Conservation (phyloP, 78 protist species). For the Dictyostelium purpureum region DNA sequence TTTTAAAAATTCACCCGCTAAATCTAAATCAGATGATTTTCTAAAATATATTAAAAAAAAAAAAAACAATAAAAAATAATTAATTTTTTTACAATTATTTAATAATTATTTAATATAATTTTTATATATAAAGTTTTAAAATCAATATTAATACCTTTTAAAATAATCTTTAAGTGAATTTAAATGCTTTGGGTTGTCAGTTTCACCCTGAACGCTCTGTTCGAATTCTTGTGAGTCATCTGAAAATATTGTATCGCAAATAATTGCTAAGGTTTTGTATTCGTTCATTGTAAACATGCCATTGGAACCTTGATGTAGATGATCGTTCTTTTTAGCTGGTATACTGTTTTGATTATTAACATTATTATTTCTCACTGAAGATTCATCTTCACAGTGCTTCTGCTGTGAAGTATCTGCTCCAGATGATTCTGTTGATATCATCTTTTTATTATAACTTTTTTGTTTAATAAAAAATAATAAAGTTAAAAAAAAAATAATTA, state of each 20-base stretch:
- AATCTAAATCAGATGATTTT: constrained; percentile 56
- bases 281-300: constrained; percentile 50
- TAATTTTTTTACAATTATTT: not conserved
- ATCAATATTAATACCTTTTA: constrained; percentile 4
- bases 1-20: constrained; percentile 45
- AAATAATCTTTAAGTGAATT: not conserved
- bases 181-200: not conserved
- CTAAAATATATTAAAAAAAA: not conserved
- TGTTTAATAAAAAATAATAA: too few relatives aligned
- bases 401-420: too few relatives aligned
- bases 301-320: not conserved
- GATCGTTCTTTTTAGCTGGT: not conserved
- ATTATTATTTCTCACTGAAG: too few relatives aligned
- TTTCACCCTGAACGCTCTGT: not conserved
- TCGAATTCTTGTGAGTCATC: not conserved
- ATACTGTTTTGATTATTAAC: too few relatives aligned
- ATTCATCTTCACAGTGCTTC: too few relatives aligned
- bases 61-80: not conserved
- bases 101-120: not conserved
- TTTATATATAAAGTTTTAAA: not conserved
- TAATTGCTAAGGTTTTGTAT: not conserved
- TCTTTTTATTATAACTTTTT: too few relatives aligned
- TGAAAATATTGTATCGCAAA: constrained; percentile 35
- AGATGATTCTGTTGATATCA: too few relatives aligned
- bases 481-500: too few relatives aligned